Percentiles rank a stretch among this genome's conserved stretches.
phyloP scores from a whole-genome alignment of 768 basidiomycete genomes.

The Russula vinacea region DNA sequence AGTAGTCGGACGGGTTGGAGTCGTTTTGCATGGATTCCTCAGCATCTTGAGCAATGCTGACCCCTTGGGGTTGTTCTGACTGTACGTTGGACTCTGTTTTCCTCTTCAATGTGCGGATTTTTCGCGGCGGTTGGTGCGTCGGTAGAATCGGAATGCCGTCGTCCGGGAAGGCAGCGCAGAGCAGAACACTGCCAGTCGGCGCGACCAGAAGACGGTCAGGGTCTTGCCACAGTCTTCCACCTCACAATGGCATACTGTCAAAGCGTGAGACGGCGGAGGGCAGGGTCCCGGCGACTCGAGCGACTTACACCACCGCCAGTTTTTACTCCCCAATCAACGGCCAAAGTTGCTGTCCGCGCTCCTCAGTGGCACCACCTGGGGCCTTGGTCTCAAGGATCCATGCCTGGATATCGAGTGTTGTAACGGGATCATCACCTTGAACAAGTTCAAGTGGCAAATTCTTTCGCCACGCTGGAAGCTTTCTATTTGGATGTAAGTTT shows the following conservation, averaged over 20 bases:
- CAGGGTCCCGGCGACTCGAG: neutral
- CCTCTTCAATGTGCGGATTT: too few species aligned
- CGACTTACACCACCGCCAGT: slow-evolving; percentile 4
- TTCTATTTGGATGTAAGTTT: neutral
- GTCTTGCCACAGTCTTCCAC: neutral
- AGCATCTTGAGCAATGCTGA: neutral
- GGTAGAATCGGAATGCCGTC: slow-evolving; percentile 1
- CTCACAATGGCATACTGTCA: slow-evolving; percentile 10
- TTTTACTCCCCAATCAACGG: neutral
- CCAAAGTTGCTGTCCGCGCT: neutral
- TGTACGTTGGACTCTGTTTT: too few species aligned
- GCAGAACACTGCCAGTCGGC: neutral
- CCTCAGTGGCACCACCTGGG: neutral
- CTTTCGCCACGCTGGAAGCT: neutral
- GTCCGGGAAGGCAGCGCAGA: slow-evolving; percentile 13
- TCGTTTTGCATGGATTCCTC: neutral
- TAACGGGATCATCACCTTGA: neutral
- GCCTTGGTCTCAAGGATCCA: slow-evolving; percentile 7
- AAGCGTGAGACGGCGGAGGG: neutral
- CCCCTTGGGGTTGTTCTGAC: neutral
- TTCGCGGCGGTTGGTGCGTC: too few species aligned
- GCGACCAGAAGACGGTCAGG: slow-evolving; percentile 11
- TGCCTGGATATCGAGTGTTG: neutral
- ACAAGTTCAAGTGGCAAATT: neutral
- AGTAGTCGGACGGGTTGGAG: too few species aligned